phyloP scores from a whole-genome alignment of 495 filamentous ascomycete genomes.

The Penicillium coprophilum region DNA sequence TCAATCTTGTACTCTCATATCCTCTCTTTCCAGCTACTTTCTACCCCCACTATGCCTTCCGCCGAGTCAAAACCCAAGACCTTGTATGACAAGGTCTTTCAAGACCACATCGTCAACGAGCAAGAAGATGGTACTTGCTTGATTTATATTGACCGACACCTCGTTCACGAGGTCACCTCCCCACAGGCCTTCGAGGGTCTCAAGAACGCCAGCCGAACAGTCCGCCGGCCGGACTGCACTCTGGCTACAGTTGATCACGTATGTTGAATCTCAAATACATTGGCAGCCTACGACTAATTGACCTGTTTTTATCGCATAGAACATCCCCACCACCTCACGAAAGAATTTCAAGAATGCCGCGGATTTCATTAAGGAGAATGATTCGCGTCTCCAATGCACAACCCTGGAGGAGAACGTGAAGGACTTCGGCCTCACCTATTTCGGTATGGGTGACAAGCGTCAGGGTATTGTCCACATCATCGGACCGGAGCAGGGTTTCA shows the following conservation, averaged over 20 bases:
- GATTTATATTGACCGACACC: slow-evolving; percentile 93
- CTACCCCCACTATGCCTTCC: slow-evolving; percentile 66
- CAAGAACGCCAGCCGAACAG: slow-evolving; percentile 77
- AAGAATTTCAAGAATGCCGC: slow-evolving; percentile 85
- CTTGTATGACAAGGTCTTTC: slow-evolving; percentile 97
- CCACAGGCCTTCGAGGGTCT: slow-evolving; percentile 98
- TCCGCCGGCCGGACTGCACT: slow-evolving; percentile 93
- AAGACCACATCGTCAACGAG: slow-evolving; percentile 90
- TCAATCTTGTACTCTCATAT: slow-evolving; percentile 2
- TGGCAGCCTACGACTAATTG: neutral
- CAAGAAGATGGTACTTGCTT: slow-evolving; percentile 88
- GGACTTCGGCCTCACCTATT: slow-evolving; percentile 94
- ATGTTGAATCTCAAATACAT: slow-evolving; percentile 38
- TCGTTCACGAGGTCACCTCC: slow-evolving; percentile 97
- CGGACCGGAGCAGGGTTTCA: slow-evolving; percentile 99
- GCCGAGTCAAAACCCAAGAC: slow-evolving; percentile 77
- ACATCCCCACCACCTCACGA: slow-evolving; percentile 84
- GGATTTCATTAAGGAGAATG: slow-evolving; percentile 86
- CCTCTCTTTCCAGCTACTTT: neutral
- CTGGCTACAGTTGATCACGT: slow-evolving; percentile 96
- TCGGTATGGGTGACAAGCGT: slow-evolving; percentile 91
- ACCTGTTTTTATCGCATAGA: slow-evolving; percentile 49
- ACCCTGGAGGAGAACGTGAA: slow-evolving; percentile 98
- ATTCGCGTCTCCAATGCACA: slow-evolving; percentile 89
- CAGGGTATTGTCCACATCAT: slow-evolving; percentile 99